Evolutionary conservation across 1,284 basidiomycete genomes (phyloP).

Genomic region (Cystobasidium sp.): DNA sequence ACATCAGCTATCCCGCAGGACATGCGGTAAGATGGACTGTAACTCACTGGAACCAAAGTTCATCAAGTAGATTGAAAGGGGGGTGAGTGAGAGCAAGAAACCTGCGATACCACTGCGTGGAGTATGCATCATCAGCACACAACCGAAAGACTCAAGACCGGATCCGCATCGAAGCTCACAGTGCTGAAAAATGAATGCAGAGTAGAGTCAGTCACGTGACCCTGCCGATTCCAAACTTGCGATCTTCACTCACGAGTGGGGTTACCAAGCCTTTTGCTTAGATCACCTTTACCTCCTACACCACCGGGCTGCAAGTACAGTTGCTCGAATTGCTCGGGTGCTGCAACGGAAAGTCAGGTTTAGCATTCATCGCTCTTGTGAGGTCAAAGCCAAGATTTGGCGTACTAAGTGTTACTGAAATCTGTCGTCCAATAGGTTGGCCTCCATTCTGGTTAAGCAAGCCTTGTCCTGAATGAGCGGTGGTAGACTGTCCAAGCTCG

Average conservation of each 20-base stretch:
- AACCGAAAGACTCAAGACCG: background rate
- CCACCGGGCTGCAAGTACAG: slow-evolving; percentile 52
- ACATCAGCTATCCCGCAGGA: background rate
- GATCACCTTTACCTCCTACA: slow-evolving; percentile 49
- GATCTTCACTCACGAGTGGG: slow-evolving; percentile 47
- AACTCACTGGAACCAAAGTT: slow-evolving; percentile 34
- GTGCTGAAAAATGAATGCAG: slow-evolving; percentile 4
- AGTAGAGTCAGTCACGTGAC: background rate
- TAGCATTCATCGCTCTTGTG: background rate
- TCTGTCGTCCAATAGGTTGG: slow-evolving; percentile 41
- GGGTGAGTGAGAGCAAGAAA: slow-evolving; percentile 12
- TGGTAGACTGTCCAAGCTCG: slow-evolving; percentile 33
- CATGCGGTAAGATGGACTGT: background rate
- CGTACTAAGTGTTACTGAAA: slow-evolving; percentile 43
- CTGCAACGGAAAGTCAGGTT: slow-evolving; percentile 19
- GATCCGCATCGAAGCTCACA: background rate
- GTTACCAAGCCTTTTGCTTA: slow-evolving; percentile 51
- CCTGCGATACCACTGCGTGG: slow-evolving; percentile 40
- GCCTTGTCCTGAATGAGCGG: slow-evolving; percentile 1
- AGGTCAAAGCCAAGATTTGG: background rate
- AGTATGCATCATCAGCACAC: background rate
- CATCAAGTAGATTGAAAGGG: slow-evolving; percentile 37
- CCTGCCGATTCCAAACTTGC: slow-evolving; percentile 22
- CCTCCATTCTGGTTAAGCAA: slow-evolving; percentile 34
- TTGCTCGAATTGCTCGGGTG: slow-evolving; percentile 48